These are phyloP conservation scores for Glonium stellatum DNA, from an alignment of 495 filamentous ascomycete species.

Conservation along the genomic window DNA sequence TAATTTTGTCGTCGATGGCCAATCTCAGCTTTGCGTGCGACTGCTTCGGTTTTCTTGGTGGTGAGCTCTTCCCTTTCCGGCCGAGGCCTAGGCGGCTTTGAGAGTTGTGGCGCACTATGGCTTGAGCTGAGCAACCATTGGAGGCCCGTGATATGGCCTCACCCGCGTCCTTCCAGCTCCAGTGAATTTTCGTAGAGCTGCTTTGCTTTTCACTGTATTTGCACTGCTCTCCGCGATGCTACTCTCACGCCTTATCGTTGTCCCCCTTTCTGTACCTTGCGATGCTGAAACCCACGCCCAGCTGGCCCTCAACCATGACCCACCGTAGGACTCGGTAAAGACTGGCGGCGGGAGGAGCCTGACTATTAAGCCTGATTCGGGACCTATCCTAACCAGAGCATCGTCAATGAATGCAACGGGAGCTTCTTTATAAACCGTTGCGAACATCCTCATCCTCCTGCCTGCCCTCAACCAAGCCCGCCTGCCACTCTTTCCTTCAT, in stretches of 20 bases:
- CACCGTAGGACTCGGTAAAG: conserved; percentile 27
- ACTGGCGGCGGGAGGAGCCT: conserved; percentile 25
- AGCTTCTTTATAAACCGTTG: conserved; percentile 25
- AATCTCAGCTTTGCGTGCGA: conserved; percentile 8
- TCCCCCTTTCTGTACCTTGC: conserved; percentile 25
- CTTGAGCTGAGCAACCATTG: conserved; percentile 24
- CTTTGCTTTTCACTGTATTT: conserved; percentile 3
- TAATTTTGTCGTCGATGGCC: conserved; percentile 19
- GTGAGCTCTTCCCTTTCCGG: conserved; percentile 19
- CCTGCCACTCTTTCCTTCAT: not conserved
- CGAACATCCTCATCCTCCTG: conserved; percentile 21
- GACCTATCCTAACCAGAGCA: conserved; percentile 16
- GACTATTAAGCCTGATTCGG: conserved; percentile 16
- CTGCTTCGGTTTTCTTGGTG: conserved; percentile 4
- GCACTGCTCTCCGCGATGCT: conserved; percentile 8
- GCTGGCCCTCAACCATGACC: conserved; percentile 21
- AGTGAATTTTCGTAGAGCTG: not conserved
- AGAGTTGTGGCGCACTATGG: conserved; percentile 14
- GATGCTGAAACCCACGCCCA: conserved; percentile 29
- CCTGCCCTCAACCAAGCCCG: conserved; percentile 14
- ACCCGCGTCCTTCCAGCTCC: conserved; percentile 1
- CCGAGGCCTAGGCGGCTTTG: conserved; percentile 6
- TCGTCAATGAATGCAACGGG: conserved; percentile 25
- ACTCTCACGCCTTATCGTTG: conserved; percentile 28
- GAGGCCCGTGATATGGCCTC: conserved; percentile 3